phyloP scores from a whole-genome alignment of 225 moss, liverwort and hornwort genomes.

The Physcomitrellopsis africana region DNA sequence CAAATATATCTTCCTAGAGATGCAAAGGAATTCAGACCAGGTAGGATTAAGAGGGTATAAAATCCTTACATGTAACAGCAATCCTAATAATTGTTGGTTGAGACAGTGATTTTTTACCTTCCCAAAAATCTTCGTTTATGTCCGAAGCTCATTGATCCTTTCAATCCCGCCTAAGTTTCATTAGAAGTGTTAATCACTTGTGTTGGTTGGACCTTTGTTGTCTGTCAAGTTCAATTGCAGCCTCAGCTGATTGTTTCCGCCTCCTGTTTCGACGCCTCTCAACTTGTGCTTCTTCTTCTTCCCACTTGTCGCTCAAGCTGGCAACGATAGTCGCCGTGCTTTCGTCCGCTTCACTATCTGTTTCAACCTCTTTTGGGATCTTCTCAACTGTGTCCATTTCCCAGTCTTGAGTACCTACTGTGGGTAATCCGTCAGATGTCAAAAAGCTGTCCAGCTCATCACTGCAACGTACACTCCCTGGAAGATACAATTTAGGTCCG shows the following conservation, averaged over 20 bases:
- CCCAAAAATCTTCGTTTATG: background rate
- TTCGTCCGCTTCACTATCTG: conserved; percentile 39
- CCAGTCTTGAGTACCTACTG: conserved; percentile 56
- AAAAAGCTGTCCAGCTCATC: conserved; percentile 22
- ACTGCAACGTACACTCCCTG: conserved; percentile 43
- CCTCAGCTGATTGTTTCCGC: conserved; percentile 78
- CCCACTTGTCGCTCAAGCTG: conserved; percentile 65
- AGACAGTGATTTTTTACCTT: conserved; percentile 29
- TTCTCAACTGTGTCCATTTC: conserved; percentile 41
- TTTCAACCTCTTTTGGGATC: conserved; percentile 31
- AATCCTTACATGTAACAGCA: conserved; percentile 12
- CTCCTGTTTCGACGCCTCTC: conserved; percentile 71
- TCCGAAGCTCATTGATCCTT: conserved; percentile 9
- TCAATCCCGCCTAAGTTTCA: conserved; percentile 33
- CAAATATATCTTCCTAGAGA: conserved; percentile 20
- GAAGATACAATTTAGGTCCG: conserved; percentile 34
- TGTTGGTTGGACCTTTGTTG: conserved; percentile 62
- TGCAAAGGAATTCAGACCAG: conserved; percentile 20
- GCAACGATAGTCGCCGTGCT: conserved; percentile 51
- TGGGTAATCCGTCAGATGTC: conserved; percentile 49
- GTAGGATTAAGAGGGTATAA: conserved; percentile 18
- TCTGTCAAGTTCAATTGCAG: conserved; percentile 61
- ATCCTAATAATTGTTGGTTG: conserved; percentile 34
- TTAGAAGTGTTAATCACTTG: conserved; percentile 48
- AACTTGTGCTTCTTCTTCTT: conserved; percentile 71